Conservation (phyloP, 2,329 filamentous ascomycete species). For the Acephala macrosclerotiorum region DNA sequence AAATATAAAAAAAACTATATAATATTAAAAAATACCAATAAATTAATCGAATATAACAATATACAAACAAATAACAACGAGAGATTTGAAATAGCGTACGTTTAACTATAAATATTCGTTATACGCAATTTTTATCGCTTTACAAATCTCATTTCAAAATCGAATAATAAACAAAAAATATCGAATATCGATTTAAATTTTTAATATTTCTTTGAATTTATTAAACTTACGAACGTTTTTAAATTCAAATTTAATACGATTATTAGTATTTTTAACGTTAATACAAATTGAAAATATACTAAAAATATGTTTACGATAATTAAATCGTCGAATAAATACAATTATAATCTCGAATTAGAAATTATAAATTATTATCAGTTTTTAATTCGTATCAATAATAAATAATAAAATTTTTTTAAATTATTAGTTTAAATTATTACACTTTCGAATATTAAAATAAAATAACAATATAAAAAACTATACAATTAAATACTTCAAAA, state of each 20-base stretch:
- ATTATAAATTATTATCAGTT: constrained; percentile 21
- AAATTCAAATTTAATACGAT: constrained; percentile 24
- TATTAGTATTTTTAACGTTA: constrained; percentile 22
- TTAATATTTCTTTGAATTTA: constrained; percentile 25
- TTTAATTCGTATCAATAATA: constrained; percentile 23
- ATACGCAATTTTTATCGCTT: constrained; percentile 23
- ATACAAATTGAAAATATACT: constrained; percentile 20
- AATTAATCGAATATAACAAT: constrained; percentile 21
- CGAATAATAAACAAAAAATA: constrained; percentile 26
- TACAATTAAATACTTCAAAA: constrained; percentile 20
- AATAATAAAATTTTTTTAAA: constrained; percentile 19
- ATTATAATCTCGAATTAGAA: constrained; percentile 27
- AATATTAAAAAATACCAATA: constrained; percentile 24
- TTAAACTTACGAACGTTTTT: constrained; percentile 18
- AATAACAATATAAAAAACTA: constrained; percentile 18
- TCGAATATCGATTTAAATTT: constrained; percentile 15
- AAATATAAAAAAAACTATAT: constrained; percentile 46
- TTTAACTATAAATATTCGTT: constrained; percentile 25
- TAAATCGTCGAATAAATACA: constrained; percentile 19
- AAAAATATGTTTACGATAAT: constrained; percentile 24
- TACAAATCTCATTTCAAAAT: constrained; percentile 24
- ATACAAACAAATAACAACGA: constrained; percentile 16
- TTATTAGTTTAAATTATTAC: constrained; percentile 17
- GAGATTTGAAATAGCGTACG: constrained; percentile 25
- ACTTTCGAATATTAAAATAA: constrained; percentile 21